phyloP scores from a whole-genome alignment of 495 filamentous ascomycete genomes.

The Wilcoxina mikolae region DNA sequence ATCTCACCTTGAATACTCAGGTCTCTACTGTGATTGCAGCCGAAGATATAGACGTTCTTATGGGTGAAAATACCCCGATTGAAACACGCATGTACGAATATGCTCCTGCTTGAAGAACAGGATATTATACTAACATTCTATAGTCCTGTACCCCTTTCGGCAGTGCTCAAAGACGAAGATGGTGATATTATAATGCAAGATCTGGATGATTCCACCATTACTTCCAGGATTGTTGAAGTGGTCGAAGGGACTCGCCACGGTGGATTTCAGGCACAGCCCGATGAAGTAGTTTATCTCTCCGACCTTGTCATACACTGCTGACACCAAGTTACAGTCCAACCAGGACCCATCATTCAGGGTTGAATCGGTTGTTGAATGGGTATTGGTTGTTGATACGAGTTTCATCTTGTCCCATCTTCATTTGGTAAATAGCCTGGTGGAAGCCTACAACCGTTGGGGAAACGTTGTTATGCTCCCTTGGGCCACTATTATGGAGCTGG shows the following conservation, averaged over 20 bases:
- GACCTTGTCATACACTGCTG: not conserved
- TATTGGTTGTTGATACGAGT: slow-evolving; percentile 26
- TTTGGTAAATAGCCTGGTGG: slow-evolving; percentile 19
- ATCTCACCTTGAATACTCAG: not conserved
- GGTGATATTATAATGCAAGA: slow-evolving; percentile 27
- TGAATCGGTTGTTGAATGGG: slow-evolving; percentile 12
- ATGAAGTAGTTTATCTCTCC: not conserved
- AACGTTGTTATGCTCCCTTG: slow-evolving; percentile 25
- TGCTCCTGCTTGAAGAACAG: not conserved
- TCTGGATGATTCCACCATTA: slow-evolving; percentile 18
- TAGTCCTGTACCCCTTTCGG: no score
- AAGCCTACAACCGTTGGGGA: slow-evolving; percentile 16
- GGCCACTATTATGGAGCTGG: slow-evolving; percentile 24
- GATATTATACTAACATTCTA: not conserved
- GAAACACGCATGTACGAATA: not conserved
- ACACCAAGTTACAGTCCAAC: slow-evolving; percentile 8
- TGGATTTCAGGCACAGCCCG: not conserved
- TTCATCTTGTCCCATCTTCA: slow-evolving; percentile 25
- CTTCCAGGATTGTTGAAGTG: slow-evolving; percentile 14
- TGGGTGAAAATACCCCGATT: not conserved
- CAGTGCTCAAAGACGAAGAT: slow-evolving; percentile 12
- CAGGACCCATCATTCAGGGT: slow-evolving; percentile 5
- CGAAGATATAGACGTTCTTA: not conserved
- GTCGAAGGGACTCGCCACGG: slow-evolving; percentile 15
- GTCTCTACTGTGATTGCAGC: not conserved